Conservation (phyloP, 2,329 filamentous ascomycete genomes). For the Ceratocystiopsis minuta region DNA sequence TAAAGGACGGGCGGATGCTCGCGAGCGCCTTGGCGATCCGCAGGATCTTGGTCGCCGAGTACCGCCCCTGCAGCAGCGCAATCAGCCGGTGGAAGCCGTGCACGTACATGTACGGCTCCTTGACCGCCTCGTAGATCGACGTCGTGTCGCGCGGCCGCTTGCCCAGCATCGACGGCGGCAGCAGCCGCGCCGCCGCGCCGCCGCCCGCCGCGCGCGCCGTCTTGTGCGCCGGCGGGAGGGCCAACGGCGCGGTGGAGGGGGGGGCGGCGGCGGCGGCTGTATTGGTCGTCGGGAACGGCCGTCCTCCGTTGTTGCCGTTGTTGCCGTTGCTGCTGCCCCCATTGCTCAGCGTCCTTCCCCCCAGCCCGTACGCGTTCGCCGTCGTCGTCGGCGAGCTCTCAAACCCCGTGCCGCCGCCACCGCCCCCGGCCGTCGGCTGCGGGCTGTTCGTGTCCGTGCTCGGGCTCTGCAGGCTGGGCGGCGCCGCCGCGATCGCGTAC, state of each 20-base stretch:
- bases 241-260: too few relatives aligned
- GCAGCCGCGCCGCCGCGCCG: slow-evolving; percentile 21
- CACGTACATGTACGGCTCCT: slow-evolving; percentile 81
- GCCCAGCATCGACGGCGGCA: slow-evolving; percentile 32
- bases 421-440: slow-evolving; percentile 29
- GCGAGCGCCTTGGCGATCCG: slow-evolving; percentile 76
- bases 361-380: slow-evolving; percentile 11
- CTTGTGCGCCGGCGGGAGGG: too few relatives aligned
- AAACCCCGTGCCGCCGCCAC: slow-evolving; percentile 15
- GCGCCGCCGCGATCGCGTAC: slow-evolving; percentile 45
- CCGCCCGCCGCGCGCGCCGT: slow-evolving; percentile 24
- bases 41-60: slow-evolving; percentile 57
- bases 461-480: slow-evolving; percentile 43
- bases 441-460: slow-evolving; percentile 48
- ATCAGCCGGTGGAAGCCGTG: slow-evolving; percentile 79
- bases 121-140: slow-evolving; percentile 73
- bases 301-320: neutral
- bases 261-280: too few relatives aligned
- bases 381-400: slow-evolving; percentile 35
- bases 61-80: slow-evolving; percentile 59
- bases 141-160: slow-evolving; percentile 57
- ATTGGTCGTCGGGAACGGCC: too few relatives aligned
- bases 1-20: slow-evolving; percentile 82
- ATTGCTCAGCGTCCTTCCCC: neutral
- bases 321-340: slow-evolving; percentile 1